Evolutionary conservation across 2,329 filamentous ascomycete species (phyloP).

Genomic region (Botryotinia convoluta): DNA sequence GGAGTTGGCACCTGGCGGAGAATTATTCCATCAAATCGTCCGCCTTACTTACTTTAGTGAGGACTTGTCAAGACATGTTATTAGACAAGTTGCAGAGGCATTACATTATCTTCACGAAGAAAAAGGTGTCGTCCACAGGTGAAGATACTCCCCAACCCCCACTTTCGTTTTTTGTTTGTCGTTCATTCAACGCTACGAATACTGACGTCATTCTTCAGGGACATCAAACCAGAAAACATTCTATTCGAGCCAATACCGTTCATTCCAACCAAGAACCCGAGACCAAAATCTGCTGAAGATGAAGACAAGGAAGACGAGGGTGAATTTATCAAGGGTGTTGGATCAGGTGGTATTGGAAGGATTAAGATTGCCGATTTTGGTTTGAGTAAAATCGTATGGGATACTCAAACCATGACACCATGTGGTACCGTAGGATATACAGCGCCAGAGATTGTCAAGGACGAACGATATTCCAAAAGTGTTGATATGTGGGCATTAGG

Average conservation of each 20-base stretch:
- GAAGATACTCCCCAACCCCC: conserved; percentile 40
- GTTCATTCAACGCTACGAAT: conserved; percentile 21
- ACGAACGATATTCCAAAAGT: conserved; percentile 97
- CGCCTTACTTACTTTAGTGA: conserved; percentile 98
- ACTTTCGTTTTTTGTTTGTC: neutral
- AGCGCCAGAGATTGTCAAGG: conserved; percentile 97
- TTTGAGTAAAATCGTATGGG: conserved; percentile 97
- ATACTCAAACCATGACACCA: conserved; percentile 97
- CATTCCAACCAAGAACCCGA: conserved; percentile 74
- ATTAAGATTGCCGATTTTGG: conserved; percentile 99
- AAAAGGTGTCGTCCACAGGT: conserved; percentile 96
- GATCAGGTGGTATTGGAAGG: conserved; percentile 83
- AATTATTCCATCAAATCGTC: conserved; percentile 98
- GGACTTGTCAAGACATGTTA: conserved; percentile 89
- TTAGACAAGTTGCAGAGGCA: conserved; percentile 90
- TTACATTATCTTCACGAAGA: conserved; percentile 93
- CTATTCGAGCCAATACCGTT: conserved; percentile 86
- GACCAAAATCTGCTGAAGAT: conserved; percentile 80
- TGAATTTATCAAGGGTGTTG: conserved; percentile 79
- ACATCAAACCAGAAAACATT: conserved; percentile 98
- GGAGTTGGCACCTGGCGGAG: conserved; percentile 90
- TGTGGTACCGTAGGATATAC: conserved; percentile 98
- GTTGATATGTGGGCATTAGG: conserved; percentile 99
- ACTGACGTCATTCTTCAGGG: conserved; percentile 59
- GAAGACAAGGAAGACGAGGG: conserved; percentile 98